A percentile compares a stretch with the other conserved stretches of the same genome.
These are phyloP conservation scores for Amaranthus palmeri DNA, from an alignment of 148 eudicot species.

Conservation along the genomic window DNA sequence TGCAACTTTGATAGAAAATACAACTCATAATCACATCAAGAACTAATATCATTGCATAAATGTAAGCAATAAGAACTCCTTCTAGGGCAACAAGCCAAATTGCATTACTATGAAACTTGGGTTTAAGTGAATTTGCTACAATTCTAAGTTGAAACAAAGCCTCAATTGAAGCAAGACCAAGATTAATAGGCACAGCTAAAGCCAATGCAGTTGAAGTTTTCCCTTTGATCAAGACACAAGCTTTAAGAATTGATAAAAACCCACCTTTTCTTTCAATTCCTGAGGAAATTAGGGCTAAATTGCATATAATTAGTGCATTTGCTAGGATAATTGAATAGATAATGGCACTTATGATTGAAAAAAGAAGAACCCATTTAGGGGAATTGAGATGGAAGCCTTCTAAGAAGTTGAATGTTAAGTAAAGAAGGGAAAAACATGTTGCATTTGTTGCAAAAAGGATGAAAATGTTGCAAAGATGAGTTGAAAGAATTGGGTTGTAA, in stretches of 20 bases:
- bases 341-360: constrained; percentile 36
- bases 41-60: constrained; percentile 53
- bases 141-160: constrained; percentile 64
- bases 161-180: constrained; percentile 62
- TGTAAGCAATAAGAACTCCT: constrained; percentile 54
- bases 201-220: constrained; percentile 54
- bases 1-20: constrained; percentile 51
- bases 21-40: constrained; percentile 52
- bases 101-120: background rate
- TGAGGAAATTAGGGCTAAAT: constrained; percentile 44
- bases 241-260: constrained; percentile 41
- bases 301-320: constrained; percentile 50
- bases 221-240: constrained; percentile 46
- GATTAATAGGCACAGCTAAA: constrained; percentile 47
- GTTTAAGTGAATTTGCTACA: constrained; percentile 19
- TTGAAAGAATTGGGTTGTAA: constrained; percentile 38
- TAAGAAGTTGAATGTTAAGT: constrained; percentile 36
- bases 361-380: constrained; percentile 28
- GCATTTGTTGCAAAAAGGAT: constrained; percentile 47
- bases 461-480: constrained; percentile 32
- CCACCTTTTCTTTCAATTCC: constrained; percentile 41
- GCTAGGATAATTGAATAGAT: constrained; percentile 60
- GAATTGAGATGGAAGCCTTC: constrained; percentile 31
- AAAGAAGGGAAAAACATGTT: constrained; percentile 45
- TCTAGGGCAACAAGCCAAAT: constrained; percentile 38